Percentiles rank a stretch among this genome's conserved stretches.
Evolutionary conservation across 306 rosid species (phyloP).

Genomic region (Pachyrhizus erosus): DNA sequence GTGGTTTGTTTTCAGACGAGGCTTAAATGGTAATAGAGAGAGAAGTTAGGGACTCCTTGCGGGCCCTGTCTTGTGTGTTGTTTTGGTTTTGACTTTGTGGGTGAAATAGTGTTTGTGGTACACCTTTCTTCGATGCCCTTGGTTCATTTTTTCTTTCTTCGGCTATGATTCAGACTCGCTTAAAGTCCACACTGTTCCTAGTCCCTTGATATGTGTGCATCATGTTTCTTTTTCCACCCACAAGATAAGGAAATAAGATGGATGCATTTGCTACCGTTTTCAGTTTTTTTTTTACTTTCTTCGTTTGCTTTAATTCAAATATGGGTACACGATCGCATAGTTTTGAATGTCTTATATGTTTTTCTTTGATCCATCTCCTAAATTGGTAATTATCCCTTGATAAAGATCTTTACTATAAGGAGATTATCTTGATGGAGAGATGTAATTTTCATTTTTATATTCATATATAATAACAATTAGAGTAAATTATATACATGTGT

Average conservation of each 20-base stretch:
- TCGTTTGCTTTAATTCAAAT: constrained; percentile 45
- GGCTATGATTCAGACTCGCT: constrained; percentile 37
- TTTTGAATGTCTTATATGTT: too few species aligned
- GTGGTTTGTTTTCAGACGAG: not conserved
- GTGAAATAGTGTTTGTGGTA: not conserved
- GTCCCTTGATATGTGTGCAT: constrained; percentile 40
- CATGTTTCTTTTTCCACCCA: constrained; percentile 23
- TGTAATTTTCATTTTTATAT: too few species aligned
- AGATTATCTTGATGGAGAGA: not conserved
- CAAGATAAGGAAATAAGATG: constrained; percentile 1
- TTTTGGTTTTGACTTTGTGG: constrained; percentile 47
- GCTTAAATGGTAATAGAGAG: not conserved
- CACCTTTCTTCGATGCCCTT: constrained; percentile 14
- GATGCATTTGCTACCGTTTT: constrained; percentile 37
- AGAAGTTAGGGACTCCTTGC: not conserved
- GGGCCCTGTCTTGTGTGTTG: not conserved
- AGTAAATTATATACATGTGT: too few species aligned
- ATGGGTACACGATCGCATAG: not conserved
- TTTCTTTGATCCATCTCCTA: not conserved
- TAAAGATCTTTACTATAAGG: not conserved
- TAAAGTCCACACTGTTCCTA: constrained; percentile 44
- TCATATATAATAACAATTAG: too few species aligned
- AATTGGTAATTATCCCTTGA: not conserved
- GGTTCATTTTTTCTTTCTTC: not conserved
- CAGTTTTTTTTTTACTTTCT: constrained; percentile 10